Conservation (phyloP, 2,329 filamentous ascomycete genomes). For the Diplodia mutila region DNA sequence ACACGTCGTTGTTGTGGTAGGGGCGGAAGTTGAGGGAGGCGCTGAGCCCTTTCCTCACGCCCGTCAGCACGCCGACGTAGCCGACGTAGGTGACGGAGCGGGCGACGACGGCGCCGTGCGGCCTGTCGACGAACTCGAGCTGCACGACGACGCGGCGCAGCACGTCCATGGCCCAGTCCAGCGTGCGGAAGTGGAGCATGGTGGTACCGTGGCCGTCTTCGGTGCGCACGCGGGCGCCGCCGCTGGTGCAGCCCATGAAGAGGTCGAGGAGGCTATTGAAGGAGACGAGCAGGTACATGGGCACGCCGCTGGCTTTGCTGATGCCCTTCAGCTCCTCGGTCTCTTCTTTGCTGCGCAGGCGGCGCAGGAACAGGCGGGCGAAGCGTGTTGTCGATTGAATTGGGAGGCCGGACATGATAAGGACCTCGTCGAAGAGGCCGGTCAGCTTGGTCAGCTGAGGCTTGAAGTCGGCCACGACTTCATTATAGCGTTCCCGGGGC, state of each 20-base stretch:
- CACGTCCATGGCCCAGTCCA: constrained; percentile 53
- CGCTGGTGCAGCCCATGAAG: constrained; percentile 68
- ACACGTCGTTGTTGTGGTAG: constrained; percentile 49
- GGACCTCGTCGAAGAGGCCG: constrained; percentile 56
- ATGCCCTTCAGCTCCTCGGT: constrained; percentile 66
- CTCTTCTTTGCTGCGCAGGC: constrained; percentile 60
- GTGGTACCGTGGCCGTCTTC: background rate
- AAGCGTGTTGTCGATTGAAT: constrained; percentile 35
- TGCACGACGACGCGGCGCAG: constrained; percentile 48
- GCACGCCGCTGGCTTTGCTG: constrained; percentile 53
- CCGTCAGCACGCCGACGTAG: constrained; percentile 57
- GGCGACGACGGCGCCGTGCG: constrained; percentile 47
- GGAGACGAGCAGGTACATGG: constrained; percentile 63
- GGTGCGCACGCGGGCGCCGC: constrained; percentile 46
- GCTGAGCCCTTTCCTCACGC: constrained; percentile 52
- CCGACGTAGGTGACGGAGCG: constrained; percentile 56
- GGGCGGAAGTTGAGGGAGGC: constrained; percentile 57
- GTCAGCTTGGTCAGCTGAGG: constrained; percentile 50
- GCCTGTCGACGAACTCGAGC: constrained; percentile 44
- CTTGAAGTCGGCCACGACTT: constrained; percentile 53
- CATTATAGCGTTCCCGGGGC: constrained; percentile 56
- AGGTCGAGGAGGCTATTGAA: constrained; percentile 67
- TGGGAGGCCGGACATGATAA: constrained; percentile 37
- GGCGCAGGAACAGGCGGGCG: constrained; percentile 53
- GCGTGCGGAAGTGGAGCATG: constrained; percentile 60